phyloP scores from a whole-genome alignment of 441 rosid species.

The Flueggea neowawraea region DNA sequence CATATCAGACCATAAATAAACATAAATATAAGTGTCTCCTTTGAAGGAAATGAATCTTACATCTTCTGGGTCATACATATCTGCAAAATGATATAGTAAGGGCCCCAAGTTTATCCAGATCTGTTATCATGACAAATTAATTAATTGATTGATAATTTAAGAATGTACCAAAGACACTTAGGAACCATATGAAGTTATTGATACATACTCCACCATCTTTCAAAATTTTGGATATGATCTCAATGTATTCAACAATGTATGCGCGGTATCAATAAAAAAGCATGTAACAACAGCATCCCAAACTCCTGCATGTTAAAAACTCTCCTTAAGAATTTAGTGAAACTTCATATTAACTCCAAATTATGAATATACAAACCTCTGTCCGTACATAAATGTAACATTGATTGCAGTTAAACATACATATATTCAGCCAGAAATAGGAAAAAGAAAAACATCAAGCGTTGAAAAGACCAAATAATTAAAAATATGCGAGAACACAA shows the following conservation, averaged over 20 bases:
- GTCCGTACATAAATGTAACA: too few relatives aligned
- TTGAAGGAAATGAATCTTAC: conserved; percentile 41
- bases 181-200: conserved; percentile 11
- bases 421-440: too few relatives aligned
- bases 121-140: conserved; percentile 34
- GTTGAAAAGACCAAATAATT: too few relatives aligned
- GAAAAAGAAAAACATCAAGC: too few relatives aligned
- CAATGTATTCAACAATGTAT: conserved; percentile 88
- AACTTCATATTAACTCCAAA: conserved; percentile 7
- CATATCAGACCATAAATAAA: conserved; percentile 2
- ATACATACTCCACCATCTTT: conserved; percentile 91
- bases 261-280: conserved; percentile 97
- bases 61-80: conserved; percentile 72
- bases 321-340: conserved; percentile 1
- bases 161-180: conserved; percentile 5
- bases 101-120: conserved; percentile 99
- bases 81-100: conserved; percentile 92
- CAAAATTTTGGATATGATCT: conserved; percentile 85
- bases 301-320: conserved; percentile 52
- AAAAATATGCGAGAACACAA: too few relatives aligned
- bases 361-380: too few relatives aligned
- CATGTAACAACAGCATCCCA: conserved; percentile 99
- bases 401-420: too few relatives aligned
- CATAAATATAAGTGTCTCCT: conserved; percentile 13
- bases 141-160: conserved; percentile 7